Evolutionary conservation across 495 filamentous ascomycete genomes (phyloP), one percentile per base, ranked within the genome.

Genomic region (Talaromyces adpressus): DNA sequence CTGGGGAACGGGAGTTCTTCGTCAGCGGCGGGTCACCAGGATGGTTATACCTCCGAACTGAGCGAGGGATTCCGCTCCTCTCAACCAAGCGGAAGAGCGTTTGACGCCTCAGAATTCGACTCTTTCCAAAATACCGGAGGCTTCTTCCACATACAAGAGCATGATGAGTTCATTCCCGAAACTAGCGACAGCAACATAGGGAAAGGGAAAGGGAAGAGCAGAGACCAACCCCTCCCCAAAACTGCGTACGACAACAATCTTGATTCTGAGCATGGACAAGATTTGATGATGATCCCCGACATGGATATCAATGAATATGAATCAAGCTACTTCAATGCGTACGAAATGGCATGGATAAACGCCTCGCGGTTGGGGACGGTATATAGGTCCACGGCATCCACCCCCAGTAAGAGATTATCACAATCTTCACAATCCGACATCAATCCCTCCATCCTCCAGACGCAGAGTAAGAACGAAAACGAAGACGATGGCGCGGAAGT

Each of bases 401-500:
- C 45, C 5, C 45, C 45, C 0, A 49, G 6, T 0, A 49, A 49
- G 2, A 27, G 51, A 14, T 16, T n/a, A 29, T 54, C 51, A 0
- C 20, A 18, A 29, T 54, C 32, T 2, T 36, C 51, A 29, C 12
- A 14, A 9, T 54, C 51, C 3, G 36, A 41, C 3, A 36, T 34
- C 56, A 36, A 18, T 2, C 6, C 4, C 6, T 20, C n/a, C 23
- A 8, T 7, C 11, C 8, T 20, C 23, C 49, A 11, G 4, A 2
- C 18, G 3, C 36, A 52, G 5, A 32, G 5, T 0, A 30, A 23
- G 12, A 30, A 29, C 6, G 49, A 57, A 3, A 22, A 20, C 9
- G 14, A 36, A 22, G 3, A 57, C 36, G 81, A 83, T 63, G 80
- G 81, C 56, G 65, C 72, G 30, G 80, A 71, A 4, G 79, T 82